Conservation (phyloP, 805 yeast species). For the Kluyveromyces nonfermentans region DNA sequence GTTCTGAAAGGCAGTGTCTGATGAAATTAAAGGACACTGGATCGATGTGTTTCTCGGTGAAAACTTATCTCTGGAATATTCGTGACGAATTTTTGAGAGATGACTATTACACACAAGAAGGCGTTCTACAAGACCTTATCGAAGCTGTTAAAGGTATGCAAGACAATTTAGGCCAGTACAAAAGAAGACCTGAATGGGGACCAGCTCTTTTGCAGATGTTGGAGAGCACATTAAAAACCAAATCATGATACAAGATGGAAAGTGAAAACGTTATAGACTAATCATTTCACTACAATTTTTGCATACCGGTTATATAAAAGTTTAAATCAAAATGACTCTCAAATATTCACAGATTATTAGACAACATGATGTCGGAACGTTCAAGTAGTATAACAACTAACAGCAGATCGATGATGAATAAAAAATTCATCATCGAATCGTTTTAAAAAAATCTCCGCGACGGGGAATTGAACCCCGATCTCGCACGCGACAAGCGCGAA, state of each 20-base stretch:
- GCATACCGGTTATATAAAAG: too few relatives aligned
- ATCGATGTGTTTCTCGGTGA: slow-evolving; percentile 35
- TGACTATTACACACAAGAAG: slow-evolving; percentile 40
- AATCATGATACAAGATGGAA: background rate
- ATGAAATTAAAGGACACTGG: slow-evolving; percentile 37
- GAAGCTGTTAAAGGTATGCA: slow-evolving; percentile 61
- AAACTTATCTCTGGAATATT: slow-evolving; percentile 38
- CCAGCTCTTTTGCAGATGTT: slow-evolving; percentile 37
- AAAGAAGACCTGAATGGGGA: slow-evolving; percentile 60
- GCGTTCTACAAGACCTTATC: slow-evolving; percentile 41
- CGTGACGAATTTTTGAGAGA: slow-evolving; percentile 23
- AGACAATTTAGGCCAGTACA: slow-evolving; percentile 49
- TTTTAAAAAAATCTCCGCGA: slow-evolving; percentile 18
- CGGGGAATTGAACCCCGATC: slow-evolving; percentile 23
- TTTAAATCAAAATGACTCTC: too few relatives aligned
- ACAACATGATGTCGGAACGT: too few relatives aligned
- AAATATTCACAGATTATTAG: too few relatives aligned
- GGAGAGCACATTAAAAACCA: slow-evolving; percentile 3
- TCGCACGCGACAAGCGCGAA: slow-evolving; percentile 23
- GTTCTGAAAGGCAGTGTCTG: slow-evolving; percentile 52
- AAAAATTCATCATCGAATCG: too few relatives aligned
- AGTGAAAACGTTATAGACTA: too few relatives aligned
- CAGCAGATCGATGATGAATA: too few relatives aligned
- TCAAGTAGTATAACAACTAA: too few relatives aligned
- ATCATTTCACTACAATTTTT: slow-evolving; percentile 13